Base-by-base conservation (phyloP, 345 rosid species). In the Ceriops tagal region DNA sequence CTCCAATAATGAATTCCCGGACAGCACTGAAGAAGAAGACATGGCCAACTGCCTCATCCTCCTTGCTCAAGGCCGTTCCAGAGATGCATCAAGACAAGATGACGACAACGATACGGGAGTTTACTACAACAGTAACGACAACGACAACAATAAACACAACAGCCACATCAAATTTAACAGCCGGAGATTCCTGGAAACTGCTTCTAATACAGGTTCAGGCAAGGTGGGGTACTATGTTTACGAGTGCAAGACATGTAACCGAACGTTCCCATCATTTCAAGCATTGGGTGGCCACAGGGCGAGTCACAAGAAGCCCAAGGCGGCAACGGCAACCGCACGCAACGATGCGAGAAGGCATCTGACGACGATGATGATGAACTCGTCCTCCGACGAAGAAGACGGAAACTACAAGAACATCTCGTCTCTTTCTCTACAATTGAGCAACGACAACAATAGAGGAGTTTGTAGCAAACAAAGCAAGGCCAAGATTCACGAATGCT, bases 261-360 rank as follows among this genome's bases (percentile, higher is more conserved):
- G 90, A 53, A 87, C 89, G 0, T 96, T 96, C 64, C 92, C 93
- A 1, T 96, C 99, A 3, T 96, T 96, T 58, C 99, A 96, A 80
- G 99, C 99, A 22, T 85, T 96, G 20, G 99, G 99, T 0, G 99
- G 99, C 20, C 99, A 96, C 37, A 81, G 99, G 66, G 98, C 99
- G 0, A 96, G 99, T 75, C 99, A 96, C 66, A 96, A 87, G 89
- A 96, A 96, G 73, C 97, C 91, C 0, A 90, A 82, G 78, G 64
- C 34, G 26, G 57, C 43, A 16, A 4, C 49, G 15, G 49, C 46
- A 39, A 39, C 49, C 4, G 49, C 49, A 3, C 49, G 16, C 15
- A 43, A 43, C 46, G 66, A 73, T 13, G 70, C 60, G 30, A 77
- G 53, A 52, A 59, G 43, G 57, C 62, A 61, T 19, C 37, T 49